Evolutionary conservation across 345 rosid species (phyloP), one percentile per base, ranked within the genome.

Genomic region (Melastoma malabathricum): DNA sequence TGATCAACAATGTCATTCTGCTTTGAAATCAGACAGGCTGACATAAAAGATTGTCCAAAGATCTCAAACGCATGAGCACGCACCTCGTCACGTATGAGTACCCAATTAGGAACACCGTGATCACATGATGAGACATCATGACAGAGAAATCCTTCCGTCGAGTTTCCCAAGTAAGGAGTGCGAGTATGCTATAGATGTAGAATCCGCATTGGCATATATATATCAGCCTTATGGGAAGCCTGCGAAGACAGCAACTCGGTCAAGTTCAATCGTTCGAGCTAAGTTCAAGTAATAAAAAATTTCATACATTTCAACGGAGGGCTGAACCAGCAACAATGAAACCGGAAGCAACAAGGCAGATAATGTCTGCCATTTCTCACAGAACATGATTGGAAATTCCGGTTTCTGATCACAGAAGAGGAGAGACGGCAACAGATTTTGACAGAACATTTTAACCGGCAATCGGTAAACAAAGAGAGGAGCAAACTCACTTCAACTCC

Each of bases 101-200:
- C 15, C 83, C 72, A 47, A 92, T 78, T 61, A 92, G 75, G 56
- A 78, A 12, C 63, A 83, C 88, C 0, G 99, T 83, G 62, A 88
- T 75, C 31, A 92, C 75, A 80, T 93, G 99, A 74, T 93, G 99
- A 59, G 99, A 78, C 95, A 93, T 93, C 99, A 88, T 93, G 39
- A 93, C 97, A 53, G 86, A 50, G 65, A 88, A 87, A 74, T 93
- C 99, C 63, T 93, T 93, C 64, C 99, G 72, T 73, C 94, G 80
- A 23, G 95, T 93, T 69, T 93, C 99, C 99, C 99, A 88, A 4
- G 66, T 62, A 59, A 84, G 75, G 49, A 93, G 84, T 2, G 99
- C 99, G 61, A 79, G 88, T 64, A 85, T 78, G 69, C 80, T 83
- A 57, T 79, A 85, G 45, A 72, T 50, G 75, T 93, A 93, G 72